phyloP scores from a whole-genome alignment of 2,329 filamentous ascomycete species.

The Lecanicillium sp. region DNA sequence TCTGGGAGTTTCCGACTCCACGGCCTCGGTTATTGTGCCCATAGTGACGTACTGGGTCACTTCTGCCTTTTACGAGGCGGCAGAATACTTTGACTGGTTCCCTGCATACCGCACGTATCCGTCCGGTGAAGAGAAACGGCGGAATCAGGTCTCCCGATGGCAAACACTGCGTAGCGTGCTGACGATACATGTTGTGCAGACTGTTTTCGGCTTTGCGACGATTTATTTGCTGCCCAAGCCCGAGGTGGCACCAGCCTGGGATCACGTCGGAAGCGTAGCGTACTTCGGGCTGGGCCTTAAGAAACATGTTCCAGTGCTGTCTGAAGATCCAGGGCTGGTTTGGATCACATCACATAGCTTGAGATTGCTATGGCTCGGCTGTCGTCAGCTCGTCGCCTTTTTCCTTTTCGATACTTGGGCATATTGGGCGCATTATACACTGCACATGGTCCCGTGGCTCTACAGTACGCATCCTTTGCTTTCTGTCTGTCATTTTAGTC shows the following conservation, averaged over 20 bases:
- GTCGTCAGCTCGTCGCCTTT: background rate
- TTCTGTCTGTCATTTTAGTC: background rate
- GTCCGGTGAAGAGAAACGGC: background rate
- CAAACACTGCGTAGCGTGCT: background rate
- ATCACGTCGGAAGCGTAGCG: background rate
- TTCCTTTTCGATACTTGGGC: conserved; percentile 1
- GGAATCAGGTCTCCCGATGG: background rate
- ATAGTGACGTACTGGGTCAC: background rate
- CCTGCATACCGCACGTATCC: background rate
- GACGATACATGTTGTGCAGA: background rate
- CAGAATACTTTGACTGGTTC: conserved; percentile 2
- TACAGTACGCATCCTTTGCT: background rate
- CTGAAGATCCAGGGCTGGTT: background rate
- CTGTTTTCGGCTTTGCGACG: background rate
- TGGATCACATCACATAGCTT: background rate
- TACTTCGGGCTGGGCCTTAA: background rate
- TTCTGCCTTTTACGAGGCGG: conserved; percentile 1
- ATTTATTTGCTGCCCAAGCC: conserved; percentile 1
- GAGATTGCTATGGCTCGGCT: background rate
- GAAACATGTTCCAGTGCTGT: background rate
- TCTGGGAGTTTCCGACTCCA: background rate
- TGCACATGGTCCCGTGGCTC: background rate
- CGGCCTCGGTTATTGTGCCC: background rate
- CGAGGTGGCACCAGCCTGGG: background rate
- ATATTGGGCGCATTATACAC: conserved; percentile 1